phyloP scores from a whole-genome alignment of 2,329 filamentous ascomycete species.

The Beauveria scarabaeidicola region DNA sequence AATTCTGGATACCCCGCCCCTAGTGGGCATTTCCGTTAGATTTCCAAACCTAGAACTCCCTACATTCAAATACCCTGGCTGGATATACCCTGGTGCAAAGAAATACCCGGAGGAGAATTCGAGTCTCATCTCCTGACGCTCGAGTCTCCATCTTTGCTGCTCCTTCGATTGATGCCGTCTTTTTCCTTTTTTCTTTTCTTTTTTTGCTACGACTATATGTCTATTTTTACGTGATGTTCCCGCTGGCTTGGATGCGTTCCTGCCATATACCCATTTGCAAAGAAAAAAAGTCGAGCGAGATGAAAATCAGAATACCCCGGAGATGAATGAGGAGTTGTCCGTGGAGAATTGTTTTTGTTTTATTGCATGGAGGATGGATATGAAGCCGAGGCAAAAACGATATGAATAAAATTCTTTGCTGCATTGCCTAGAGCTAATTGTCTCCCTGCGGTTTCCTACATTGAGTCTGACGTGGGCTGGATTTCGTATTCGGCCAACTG shows the following conservation, averaged over 20 bases:
- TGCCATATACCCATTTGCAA: conserved; percentile 13
- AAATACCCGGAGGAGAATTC: conserved; percentile 40
- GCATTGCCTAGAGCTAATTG: not conserved
- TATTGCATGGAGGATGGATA: not conserved
- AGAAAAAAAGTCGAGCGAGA: conserved; percentile 8
- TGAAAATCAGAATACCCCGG: conserved; percentile 11
- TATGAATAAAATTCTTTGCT: not conserved
- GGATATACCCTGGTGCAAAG: conserved; percentile 58
- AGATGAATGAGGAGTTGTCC: conserved; percentile 8
- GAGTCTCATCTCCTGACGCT: conserved; percentile 40
- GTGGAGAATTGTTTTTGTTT: conserved; percentile 4
- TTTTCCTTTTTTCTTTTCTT: conserved; percentile 3
- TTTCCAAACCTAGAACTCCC: conserved; percentile 35
- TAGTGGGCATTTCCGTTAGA: conserved; percentile 85
- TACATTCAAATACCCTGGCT: conserved; percentile 51
- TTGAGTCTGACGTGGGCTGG: not conserved
- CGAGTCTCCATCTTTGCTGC: conserved; percentile 26
- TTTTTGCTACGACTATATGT: conserved; percentile 8
- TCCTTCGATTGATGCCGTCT: conserved; percentile 1
- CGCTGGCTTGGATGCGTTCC: conserved; percentile 8
- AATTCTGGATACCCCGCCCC: conserved; percentile 93
- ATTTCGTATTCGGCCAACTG: not conserved
- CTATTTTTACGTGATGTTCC: conserved; percentile 8
- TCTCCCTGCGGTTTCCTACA: not conserved
- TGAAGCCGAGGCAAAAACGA: not conserved